A percentile compares a stretch with the other conserved stretches of the same genome.
Conservation (phyloP, 2,329 filamentous ascomycete species). For the Acephala macrosclerotiorum region DNA sequence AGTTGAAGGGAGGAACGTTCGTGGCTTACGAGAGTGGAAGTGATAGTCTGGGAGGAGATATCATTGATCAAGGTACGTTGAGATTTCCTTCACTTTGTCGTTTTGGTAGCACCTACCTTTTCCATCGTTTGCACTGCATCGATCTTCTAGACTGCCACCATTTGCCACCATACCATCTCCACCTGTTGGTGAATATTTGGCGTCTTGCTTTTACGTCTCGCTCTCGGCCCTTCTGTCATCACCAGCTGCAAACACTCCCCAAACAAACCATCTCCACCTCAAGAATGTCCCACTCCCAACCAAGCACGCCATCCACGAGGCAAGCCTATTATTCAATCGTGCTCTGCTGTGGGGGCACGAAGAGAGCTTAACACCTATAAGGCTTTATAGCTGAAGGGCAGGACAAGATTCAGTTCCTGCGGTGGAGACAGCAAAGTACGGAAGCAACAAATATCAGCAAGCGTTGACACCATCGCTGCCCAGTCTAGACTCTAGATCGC, state of each 20-base stretch:
- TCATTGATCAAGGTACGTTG: slow-evolving; percentile 3
- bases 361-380: background rate
- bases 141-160: too few relatives aligned
- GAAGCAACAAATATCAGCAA: slow-evolving; percentile 2
- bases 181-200: background rate
- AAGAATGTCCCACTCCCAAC: background rate
- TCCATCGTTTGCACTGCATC: too few relatives aligned
- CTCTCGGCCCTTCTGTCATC: background rate
- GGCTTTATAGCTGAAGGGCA: background rate
- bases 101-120: background rate
- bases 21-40: background rate
- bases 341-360: background rate
- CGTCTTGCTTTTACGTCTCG: background rate
- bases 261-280: background rate
- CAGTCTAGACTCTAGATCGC: background rate
- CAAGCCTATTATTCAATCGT: background rate
- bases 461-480: slow-evolving; percentile 7
- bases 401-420: background rate
- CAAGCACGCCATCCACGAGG: background rate
- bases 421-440: background rate
- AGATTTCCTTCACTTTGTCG: background rate
- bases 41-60: background rate
- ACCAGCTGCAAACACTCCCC: background rate
- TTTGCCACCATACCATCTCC: too few relatives aligned
- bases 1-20: background rate